These are phyloP conservation scores for Pyrenochaeta sp. DNA, from an alignment of 2,329 filamentous ascomycete species.

Conservation along the genomic window DNA sequence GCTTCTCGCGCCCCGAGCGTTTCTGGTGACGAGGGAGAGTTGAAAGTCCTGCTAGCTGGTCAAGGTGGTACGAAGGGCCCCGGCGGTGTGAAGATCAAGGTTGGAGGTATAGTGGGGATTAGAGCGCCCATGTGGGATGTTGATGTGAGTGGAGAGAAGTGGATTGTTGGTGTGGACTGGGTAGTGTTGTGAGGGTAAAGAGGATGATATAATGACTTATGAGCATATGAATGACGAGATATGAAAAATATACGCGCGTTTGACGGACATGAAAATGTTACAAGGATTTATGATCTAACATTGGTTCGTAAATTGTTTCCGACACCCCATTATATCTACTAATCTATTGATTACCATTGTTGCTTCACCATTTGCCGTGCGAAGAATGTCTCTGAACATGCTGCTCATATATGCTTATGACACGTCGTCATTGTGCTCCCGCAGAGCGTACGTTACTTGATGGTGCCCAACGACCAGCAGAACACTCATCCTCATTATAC, in stretches of 20 bases:
- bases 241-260: background rate
- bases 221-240: constrained; percentile 18
- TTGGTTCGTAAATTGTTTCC: too few relatives aligned
- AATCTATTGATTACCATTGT: too few relatives aligned
- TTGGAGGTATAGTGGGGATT: constrained; percentile 45
- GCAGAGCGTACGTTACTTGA: too few relatives aligned
- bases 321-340: too few relatives aligned
- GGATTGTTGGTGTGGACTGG: constrained; percentile 57
- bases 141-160: constrained; percentile 43
- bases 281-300: too few relatives aligned
- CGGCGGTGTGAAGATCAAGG: constrained; percentile 30
- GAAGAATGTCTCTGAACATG: too few relatives aligned
- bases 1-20: constrained; percentile 11
- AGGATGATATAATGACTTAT: constrained; percentile 6
- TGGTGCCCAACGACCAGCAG: too few relatives aligned
- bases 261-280: background rate
- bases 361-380: too few relatives aligned
- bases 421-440: too few relatives aligned
- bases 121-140: constrained; percentile 54
- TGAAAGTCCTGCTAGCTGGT: constrained; percentile 40
- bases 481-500: too few relatives aligned
- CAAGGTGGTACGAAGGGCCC: constrained; percentile 30
- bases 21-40: constrained; percentile 1
- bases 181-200: constrained; percentile 25
- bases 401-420: too few relatives aligned